phyloP scores from a whole-genome alignment of 2,329 filamentous ascomycete species.

The Xylariaceae sp. region DNA sequence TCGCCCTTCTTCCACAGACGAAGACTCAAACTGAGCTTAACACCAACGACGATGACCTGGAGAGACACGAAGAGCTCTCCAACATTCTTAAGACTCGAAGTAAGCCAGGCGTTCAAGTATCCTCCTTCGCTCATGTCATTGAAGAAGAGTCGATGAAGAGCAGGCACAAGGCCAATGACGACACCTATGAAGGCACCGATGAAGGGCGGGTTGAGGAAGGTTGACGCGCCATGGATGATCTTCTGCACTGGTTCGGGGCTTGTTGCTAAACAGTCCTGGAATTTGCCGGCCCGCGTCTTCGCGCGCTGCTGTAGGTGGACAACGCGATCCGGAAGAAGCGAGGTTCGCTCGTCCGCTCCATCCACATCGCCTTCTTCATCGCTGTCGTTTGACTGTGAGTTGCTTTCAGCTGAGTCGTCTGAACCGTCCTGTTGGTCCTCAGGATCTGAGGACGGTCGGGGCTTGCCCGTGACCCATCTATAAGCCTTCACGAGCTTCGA shows the following conservation, averaged over 20 bases:
- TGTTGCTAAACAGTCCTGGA: conserved; percentile 6
- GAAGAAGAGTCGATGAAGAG: conserved; percentile 52
- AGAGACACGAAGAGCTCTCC: conserved; percentile 54
- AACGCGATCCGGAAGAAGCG: conserved; percentile 23
- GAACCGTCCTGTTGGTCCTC: conserved; percentile 19
- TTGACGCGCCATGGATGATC: conserved; percentile 27
- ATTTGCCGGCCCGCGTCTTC: conserved; percentile 18
- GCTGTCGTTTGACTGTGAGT: not conserved
- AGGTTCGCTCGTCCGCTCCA: conserved; percentile 13
- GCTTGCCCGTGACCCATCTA: conserved; percentile 14
- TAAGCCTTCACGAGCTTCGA: conserved; percentile 1
- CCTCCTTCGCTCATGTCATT: conserved; percentile 45
- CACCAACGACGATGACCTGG: conserved; percentile 55
- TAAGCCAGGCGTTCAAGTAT: conserved; percentile 54
- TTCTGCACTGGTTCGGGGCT: conserved; percentile 33
- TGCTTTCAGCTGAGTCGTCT: too few relatives aligned
- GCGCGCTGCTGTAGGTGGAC: conserved; percentile 14
- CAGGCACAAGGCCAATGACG: conserved; percentile 47
- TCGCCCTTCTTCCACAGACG: conserved; percentile 41
- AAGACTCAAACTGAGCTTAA: conserved; percentile 48
- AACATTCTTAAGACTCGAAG: conserved; percentile 47
- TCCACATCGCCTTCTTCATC: conserved; percentile 2
- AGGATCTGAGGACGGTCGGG: too few relatives aligned
- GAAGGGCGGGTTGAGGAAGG: conserved; percentile 49
- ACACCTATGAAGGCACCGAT: conserved; percentile 47